Evolutionary conservation across 805 yeast genomes (phyloP), one percentile per base, ranked within the genome.

Genomic region (Lachancea kluyveri): DNA sequence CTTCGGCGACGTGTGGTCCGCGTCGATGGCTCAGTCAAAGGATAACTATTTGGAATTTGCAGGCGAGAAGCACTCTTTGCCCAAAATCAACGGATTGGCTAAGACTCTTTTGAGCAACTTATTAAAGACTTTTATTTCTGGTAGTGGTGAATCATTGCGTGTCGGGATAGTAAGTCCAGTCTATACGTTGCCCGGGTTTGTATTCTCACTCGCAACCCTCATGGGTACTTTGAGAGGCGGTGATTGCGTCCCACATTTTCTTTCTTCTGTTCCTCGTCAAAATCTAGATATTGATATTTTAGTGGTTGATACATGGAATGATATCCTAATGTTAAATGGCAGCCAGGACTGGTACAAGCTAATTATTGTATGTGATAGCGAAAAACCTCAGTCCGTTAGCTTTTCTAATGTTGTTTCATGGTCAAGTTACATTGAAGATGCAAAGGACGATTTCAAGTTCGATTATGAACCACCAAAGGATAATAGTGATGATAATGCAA

Each of bases 1-100:
- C 43, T 52, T 85, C 36, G 68, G 72, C 40, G 95, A 85, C 59
- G 51, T 84, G 3, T 84, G 92, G 88, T 71, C 66, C 33, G 58
- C 77, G 9, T 67, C 70, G 8, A 49, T 61, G 54, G 50, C 52
- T 21, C 48, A 52, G 12, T 42, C 52, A 20, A 41, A 36, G 24
- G 37, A 28, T 8, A 48, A 33, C 20, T 32, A 18, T 4, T 41
- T 56, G 7, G 39, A 43, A 11, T 45, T 64, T 8, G 45, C 45
- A 10, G 46, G 46, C 21, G 49, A 28, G 19, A 24, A 25, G 3
- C 22, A 29, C 17, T 23, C 40, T 3, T 28, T 50, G n/a, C 13
- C 28, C 13, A 41, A 34, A 14, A 33, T 52, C 7, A 53, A 50
- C 37, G 54, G 54, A 6, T 40, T 46, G 39, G 53, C 47, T 6